These are phyloP conservation scores for Symbiodinium natans DNA, from an alignment of 73 alveolate genomes.

Conservation along the genomic window DNA sequence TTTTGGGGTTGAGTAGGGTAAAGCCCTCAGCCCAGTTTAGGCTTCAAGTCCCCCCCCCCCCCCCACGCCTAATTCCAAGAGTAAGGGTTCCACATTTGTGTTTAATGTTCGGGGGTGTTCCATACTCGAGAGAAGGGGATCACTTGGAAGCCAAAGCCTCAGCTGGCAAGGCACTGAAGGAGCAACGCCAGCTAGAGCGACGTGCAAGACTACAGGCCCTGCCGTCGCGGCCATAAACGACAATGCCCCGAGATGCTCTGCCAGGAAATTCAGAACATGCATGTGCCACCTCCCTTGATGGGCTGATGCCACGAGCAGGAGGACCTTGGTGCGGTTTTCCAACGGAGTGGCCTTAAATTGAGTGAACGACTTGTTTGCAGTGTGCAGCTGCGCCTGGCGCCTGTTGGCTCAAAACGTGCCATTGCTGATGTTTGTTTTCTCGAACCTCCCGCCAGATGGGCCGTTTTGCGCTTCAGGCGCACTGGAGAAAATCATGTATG, in stretches of 20 bases:
- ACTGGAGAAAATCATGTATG: background rate
- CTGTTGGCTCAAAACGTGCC: background rate
- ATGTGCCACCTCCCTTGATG: constrained; percentile 78
- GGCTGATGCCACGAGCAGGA: constrained; percentile 49
- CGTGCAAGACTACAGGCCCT: constrained; percentile 75
- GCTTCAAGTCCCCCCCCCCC: no score
- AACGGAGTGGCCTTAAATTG: background rate
- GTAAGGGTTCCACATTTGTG: no score
- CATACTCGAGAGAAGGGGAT: background rate
- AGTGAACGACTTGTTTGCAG: background rate
- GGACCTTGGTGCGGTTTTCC: background rate
- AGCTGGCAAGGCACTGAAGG: constrained; percentile 25
- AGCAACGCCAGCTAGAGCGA: constrained; percentile 78
- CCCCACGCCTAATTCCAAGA: no score
- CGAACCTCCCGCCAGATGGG: no score
- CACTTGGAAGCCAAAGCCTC: background rate
- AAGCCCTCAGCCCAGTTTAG: no score
- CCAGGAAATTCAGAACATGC: constrained; percentile 90
- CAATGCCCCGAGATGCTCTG: background rate
- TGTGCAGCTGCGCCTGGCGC: background rate
- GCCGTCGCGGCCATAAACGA: background rate
- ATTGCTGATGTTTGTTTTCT: no score
- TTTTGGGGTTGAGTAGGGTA: no score
- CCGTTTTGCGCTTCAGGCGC: background rate
- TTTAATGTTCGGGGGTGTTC: no score